A percentile compares a stretch with the other conserved stretches of the same genome.
Evolutionary conservation across 78 protist genomes (phyloP).

Genomic region (Speleostelium caveatum): DNA sequence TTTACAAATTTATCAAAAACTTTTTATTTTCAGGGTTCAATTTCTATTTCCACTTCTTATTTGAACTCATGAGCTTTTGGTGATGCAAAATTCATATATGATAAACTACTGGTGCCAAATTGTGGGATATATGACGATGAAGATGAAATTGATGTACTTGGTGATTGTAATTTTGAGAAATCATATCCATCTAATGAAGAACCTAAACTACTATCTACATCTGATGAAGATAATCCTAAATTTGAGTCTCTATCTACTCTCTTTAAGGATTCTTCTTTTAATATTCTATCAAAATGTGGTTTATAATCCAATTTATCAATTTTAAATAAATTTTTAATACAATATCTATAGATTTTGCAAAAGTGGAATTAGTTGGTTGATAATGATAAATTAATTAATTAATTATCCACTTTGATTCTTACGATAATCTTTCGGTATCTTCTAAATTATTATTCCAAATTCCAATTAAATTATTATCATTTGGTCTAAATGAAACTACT

Average conservation of each 20-base stretch:
- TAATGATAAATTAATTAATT: neutral
- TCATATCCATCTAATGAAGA: neutral
- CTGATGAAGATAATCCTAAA: neutral
- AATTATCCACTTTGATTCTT: neutral
- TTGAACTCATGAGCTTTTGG: too few species aligned
- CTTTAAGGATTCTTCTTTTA: conserved; percentile 15
- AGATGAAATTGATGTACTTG: too few species aligned
- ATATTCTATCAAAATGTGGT: conserved; percentile 60
- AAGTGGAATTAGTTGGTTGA: neutral
- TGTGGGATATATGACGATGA: too few species aligned
- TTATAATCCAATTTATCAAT: conserved; percentile 74
- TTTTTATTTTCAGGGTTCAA: too few species aligned
- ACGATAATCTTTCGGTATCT: conserved; percentile 69
- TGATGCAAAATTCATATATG: too few species aligned
- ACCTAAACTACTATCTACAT: neutral
- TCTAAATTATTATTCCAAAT: conserved; percentile 78
- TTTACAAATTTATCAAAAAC: too few species aligned
- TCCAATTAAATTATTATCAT: conserved; percentile 76
- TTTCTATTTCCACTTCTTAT: too few species aligned
- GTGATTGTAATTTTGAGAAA: too few species aligned
- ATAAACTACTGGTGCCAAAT: too few species aligned
- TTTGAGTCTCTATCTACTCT: neutral
- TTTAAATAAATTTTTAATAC: conserved; percentile 50
- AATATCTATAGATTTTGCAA: neutral
- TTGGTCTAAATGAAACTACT: conserved; percentile 70